A percentile compares a stretch with the other conserved stretches of the same genome.
These are phyloP conservation scores for Peziza echinospora DNA, from an alignment of 495 filamentous ascomycete species.

Conservation along the genomic window DNA sequence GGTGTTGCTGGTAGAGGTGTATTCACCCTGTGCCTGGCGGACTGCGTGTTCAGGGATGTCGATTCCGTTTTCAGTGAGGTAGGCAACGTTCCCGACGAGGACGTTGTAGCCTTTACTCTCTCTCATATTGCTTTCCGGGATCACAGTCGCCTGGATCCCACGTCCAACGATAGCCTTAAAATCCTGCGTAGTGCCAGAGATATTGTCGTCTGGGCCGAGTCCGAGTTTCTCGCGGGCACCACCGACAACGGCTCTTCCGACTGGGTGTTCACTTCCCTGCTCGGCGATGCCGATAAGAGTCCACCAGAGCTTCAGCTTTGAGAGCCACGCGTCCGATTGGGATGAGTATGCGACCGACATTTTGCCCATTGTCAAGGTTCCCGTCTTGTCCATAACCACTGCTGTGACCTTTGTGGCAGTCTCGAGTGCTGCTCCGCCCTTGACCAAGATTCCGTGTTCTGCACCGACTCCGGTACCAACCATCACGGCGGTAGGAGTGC, in stretches of 20 bases:
- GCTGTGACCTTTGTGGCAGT: constrained; percentile 78
- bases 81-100: constrained; percentile 59
- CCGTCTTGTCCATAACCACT: constrained; percentile 98
- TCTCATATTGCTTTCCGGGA: constrained; percentile 29
- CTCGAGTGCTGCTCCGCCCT: constrained; percentile 84
- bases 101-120: constrained; percentile 34
- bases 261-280: constrained; percentile 83
- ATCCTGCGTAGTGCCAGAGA: constrained; percentile 65
- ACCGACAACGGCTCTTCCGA: constrained; percentile 61
- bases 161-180: constrained; percentile 70
- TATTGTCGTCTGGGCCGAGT: constrained; percentile 43
- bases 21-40: constrained; percentile 23
- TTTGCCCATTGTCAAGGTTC: constrained; percentile 79
- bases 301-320: constrained; percentile 70
- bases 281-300: constrained; percentile 79
- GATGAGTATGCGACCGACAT: constrained; percentile 67
- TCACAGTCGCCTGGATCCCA: constrained; percentile 59
- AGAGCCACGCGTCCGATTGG: constrained; percentile 46
- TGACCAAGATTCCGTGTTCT: constrained; percentile 92
- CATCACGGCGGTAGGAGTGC: constrained; percentile 95
- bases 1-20: constrained; percentile 25
- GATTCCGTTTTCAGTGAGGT: constrained; percentile 47
- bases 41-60: constrained; percentile 39
- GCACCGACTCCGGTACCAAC: constrained; percentile 92
- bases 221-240: constrained; percentile 54